Evolutionary conservation across 2,329 filamentous ascomycete species (phyloP).

Genomic region (Acrodontium crateriforme): DNA sequence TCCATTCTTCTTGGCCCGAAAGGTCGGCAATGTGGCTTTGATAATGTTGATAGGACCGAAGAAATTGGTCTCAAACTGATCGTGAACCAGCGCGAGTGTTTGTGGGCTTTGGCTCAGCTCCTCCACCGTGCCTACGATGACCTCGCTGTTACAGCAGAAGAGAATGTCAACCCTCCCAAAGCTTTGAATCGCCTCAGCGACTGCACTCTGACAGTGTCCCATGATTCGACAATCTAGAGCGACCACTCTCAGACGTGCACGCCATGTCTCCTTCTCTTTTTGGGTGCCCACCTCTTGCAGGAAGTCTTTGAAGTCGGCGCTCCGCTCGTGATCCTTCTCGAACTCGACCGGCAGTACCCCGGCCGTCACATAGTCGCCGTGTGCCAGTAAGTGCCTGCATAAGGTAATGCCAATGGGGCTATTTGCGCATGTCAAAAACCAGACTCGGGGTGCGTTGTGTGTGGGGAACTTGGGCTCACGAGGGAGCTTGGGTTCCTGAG

Average conservation of each 20-base stretch:
- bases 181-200: slow-evolving; percentile 70
- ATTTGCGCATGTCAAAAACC: slow-evolving; percentile 80
- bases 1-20: slow-evolving; percentile 67
- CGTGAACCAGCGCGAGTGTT: slow-evolving; percentile 65
- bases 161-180: slow-evolving; percentile 86
- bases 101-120: slow-evolving; percentile 63
- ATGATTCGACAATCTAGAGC: slow-evolving; percentile 45
- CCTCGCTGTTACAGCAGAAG: slow-evolving; percentile 79
- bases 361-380: slow-evolving; percentile 81
- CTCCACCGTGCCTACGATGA: slow-evolving; percentile 80
- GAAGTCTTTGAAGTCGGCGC: slow-evolving; percentile 66
- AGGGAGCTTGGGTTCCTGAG: too few species aligned
- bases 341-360: slow-evolving; percentile 69
- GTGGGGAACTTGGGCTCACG: slow-evolving; percentile 41
- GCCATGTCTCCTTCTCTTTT: slow-evolving; percentile 56
- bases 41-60: slow-evolving; percentile 95
- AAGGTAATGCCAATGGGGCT: slow-evolving; percentile 75
- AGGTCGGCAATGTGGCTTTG: slow-evolving; percentile 67
- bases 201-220: slow-evolving; percentile 65
- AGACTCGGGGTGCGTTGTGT: slow-evolving; percentile 62
- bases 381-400: slow-evolving; percentile 66
- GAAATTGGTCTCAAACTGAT: slow-evolving; percentile 90
- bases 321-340: slow-evolving; percentile 53
- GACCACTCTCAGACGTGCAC: slow-evolving; percentile 56
- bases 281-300: slow-evolving; percentile 42